A percentile compares a stretch with the other conserved stretches of the same genome.
phyloP scores from a whole-genome alignment of 768 basidiomycete species.

The Tephrocybe sp. region DNA sequence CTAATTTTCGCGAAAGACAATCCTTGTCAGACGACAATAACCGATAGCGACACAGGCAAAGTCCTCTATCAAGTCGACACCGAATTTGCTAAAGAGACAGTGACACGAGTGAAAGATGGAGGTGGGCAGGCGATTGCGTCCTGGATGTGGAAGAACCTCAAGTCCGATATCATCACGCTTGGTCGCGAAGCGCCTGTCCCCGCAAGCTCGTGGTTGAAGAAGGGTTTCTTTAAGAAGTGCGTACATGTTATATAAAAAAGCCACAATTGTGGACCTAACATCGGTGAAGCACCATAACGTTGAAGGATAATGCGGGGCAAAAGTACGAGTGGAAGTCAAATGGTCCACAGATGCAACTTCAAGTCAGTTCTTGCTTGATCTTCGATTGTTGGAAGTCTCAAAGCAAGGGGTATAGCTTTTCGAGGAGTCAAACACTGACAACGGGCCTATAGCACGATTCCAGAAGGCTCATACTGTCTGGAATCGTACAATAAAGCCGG shows the following conservation, averaged over 20 bases:
- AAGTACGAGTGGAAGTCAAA: slow-evolving; percentile 44
- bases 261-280: background rate
- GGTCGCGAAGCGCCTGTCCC: slow-evolving; percentile 27
- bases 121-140: slow-evolving; percentile 34
- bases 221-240: slow-evolving; percentile 39
- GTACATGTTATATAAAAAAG: slow-evolving; percentile 6
- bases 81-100: slow-evolving; percentile 27
- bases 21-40: slow-evolving; percentile 39
- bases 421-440: slow-evolving; percentile 31
- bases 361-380: slow-evolving; percentile 26
- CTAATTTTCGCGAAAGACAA: slow-evolving; percentile 40
- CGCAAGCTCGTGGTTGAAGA: slow-evolving; percentile 40
- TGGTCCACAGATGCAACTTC: slow-evolving; percentile 30
- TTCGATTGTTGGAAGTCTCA: background rate
- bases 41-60: slow-evolving; percentile 27
- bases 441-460: slow-evolving; percentile 35
- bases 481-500: slow-evolving; percentile 22
- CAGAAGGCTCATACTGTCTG: slow-evolving; percentile 22
- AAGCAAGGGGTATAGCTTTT: slow-evolving; percentile 32
- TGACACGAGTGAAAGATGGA: slow-evolving; percentile 32
- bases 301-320: slow-evolving; percentile 31
- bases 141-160: slow-evolving; percentile 37
- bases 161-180: slow-evolving; percentile 37
- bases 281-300: slow-evolving; percentile 33
- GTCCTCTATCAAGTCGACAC: slow-evolving; percentile 38